phyloP scores from a whole-genome alignment of 371 early-diverging fungal genomes.

The Mortierella polycephala region DNA sequence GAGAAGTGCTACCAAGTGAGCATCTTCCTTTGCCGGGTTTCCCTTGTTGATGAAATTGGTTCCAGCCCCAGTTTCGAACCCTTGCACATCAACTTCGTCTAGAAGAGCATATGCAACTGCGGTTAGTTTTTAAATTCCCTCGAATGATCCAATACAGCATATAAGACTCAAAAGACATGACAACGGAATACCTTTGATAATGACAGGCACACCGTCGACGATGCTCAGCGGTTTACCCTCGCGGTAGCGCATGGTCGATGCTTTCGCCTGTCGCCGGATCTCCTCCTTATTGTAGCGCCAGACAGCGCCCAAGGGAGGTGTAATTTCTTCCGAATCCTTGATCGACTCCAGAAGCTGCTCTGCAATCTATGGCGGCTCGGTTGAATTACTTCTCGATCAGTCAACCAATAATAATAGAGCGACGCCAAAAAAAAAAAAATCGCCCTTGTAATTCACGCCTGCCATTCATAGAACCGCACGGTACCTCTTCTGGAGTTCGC shows the following conservation, averaged over 20 bases:
- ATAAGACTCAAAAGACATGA: background rate
- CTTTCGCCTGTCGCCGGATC: conserved; percentile 68
- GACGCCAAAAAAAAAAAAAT: background rate
- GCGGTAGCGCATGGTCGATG: conserved; percentile 64
- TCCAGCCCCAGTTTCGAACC: conserved; percentile 66
- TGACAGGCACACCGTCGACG: conserved; percentile 74
- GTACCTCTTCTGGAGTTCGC: conserved; percentile 38
- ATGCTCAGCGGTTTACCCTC: conserved; percentile 62
- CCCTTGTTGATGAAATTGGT: conserved; percentile 66
- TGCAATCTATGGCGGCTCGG: conserved; percentile 30
- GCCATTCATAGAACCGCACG: background rate
- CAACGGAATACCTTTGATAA: conserved; percentile 60
- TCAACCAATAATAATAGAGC: background rate
- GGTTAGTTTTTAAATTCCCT: background rate
- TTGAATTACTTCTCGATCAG: background rate
- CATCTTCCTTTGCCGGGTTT: conserved; percentile 62
- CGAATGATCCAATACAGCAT: background rate
- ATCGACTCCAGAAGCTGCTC: conserved; percentile 48
- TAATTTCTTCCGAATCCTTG: conserved; percentile 32
- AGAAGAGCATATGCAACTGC: background rate
- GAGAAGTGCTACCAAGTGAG: conserved; percentile 59
- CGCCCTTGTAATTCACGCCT: background rate
- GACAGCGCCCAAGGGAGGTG: conserved; percentile 58
- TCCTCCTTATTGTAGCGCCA: conserved; percentile 49
- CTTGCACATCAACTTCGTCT: conserved; percentile 67